Evolutionary conservation across 495 filamentous ascomycete genomes (phyloP).

Genomic region (Penicillium chermesinum): DNA sequence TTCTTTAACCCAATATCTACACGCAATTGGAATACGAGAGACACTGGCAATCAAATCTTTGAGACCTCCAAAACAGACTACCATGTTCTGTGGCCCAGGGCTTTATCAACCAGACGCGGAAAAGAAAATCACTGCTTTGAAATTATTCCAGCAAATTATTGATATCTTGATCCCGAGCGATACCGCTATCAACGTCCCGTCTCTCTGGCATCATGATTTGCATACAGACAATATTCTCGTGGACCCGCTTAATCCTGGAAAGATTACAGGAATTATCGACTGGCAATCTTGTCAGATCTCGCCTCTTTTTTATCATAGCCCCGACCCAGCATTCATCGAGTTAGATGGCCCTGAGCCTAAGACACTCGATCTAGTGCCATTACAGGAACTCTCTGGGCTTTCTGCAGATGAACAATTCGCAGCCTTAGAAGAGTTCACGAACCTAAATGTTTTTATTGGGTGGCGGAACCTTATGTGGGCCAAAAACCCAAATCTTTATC

Average conservation of each 20-base stretch:
- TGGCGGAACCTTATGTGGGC: conserved; percentile 31
- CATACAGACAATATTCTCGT: conserved; percentile 39
- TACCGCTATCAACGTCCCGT: conserved; percentile 25
- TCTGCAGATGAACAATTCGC: conserved; percentile 17
- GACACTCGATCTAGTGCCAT: conserved; percentile 23
- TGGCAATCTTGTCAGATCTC: conserved; percentile 34
- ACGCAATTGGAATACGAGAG: too few species aligned
- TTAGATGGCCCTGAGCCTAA: conserved; percentile 29
- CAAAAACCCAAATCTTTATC: conserved; percentile 28
- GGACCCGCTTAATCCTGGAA: conserved; percentile 27
- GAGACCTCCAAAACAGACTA: too few species aligned
- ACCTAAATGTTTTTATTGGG: conserved; percentile 27
- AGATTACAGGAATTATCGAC: conserved; percentile 34
- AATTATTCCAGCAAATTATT: too few species aligned
- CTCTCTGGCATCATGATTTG: conserved; percentile 39
- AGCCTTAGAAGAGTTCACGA: conserved; percentile 20
- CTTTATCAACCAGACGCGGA: too few species aligned
- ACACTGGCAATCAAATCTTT: too few species aligned
- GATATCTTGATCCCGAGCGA: too few species aligned
- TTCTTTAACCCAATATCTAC: too few species aligned
- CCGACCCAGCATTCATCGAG: conserved; percentile 27
- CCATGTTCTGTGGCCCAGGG: too few species aligned
- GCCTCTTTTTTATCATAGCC: conserved; percentile 34
- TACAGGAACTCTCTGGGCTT: conserved; percentile 20
- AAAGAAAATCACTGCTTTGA: too few species aligned